Conservation (phyloP, 169 alveolate genomes). For the Eimeria maxima region DNA sequence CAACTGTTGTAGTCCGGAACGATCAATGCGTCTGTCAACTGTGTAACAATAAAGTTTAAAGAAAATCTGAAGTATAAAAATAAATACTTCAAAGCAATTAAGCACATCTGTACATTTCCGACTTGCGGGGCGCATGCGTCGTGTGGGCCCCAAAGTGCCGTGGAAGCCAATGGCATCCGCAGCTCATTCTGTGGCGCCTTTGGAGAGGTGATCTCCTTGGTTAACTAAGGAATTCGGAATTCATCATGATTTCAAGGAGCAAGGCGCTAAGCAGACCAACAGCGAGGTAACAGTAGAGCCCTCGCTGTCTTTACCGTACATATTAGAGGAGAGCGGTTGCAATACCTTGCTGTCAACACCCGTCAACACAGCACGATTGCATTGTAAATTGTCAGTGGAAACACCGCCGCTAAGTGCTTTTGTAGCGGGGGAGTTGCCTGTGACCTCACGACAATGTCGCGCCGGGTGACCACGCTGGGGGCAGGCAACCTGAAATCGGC, state of each 20-base stretch:
- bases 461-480: conserved; percentile 52
- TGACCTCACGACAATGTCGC: conserved; percentile 42
- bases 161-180: not conserved
- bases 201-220: not conserved
- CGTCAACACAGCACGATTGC: not conserved
- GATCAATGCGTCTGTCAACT: not conserved
- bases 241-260: conserved; percentile 4
- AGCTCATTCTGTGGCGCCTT: conserved; percentile 5
- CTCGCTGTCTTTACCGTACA: not conserved
- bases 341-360: not conserved
- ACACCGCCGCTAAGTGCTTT: not conserved
- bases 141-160: not conserved
- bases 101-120: not conserved
- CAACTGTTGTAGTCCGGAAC: not conserved
- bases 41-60: not conserved
- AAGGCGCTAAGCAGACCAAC: not conserved
- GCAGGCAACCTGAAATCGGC: conserved; percentile 41
- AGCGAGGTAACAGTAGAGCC: conserved; percentile 6
- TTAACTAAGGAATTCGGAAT: not conserved
- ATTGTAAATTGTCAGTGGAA: not conserved
- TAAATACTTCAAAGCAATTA: not conserved
- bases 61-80: not conserved
- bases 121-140: conserved; percentile 60
- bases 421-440: not conserved
- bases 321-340: not conserved